Evolutionary conservation across 1,284 basidiomycete species (phyloP), one percentile per base, ranked within the genome.

Genomic region (Ganoderma leucocontextum): DNA sequence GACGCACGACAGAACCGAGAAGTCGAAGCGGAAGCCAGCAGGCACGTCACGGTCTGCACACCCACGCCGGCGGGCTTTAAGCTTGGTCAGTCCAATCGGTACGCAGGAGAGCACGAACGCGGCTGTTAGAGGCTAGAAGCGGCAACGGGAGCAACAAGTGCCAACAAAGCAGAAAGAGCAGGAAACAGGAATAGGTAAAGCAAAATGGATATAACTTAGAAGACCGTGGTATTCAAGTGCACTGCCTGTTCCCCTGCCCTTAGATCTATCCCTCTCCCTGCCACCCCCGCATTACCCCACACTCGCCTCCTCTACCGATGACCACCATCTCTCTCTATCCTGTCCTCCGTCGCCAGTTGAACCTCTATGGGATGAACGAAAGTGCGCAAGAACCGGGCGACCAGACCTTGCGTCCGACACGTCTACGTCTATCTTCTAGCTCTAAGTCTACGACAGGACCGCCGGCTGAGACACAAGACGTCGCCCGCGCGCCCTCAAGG

Each of bases 271-370:
- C 25, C 47, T 22, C 47, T 49, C 22, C 47, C 47, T 49, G 29
- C 53, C 36, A 58, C 57, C 58, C 58, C 58, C 58, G 36, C 58
- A 39, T 39, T 60, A 60, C 58, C 58, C 58, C 58, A 39, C 58
- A 60, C 38, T 38, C 58, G 6, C 17, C 33, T 12, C 35, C 17
- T 12, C 55, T n/a, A 15, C 58, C 38, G 38, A 39, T 19, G n/a
- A 60, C 39, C 22, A 15, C 58, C 10, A 35, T 29, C 55, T 17
- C 17, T 3, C 17, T 25, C 10, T 22, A 17, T 19, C 29, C 52
- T 13, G 17, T 17, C n/a, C 52, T 19, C 17, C 52, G 19, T 15
- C 10, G 4, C 15, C 52, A 13, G 6, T 13, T 17, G 38, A 60
- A 29, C 38, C 39, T 15, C 55, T 58, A 55, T 35, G 33, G 53